Percentiles rank a stretch among this genome's conserved stretches.
phyloP scores from a whole-genome alignment of 768 basidiomycete species.

The Pulveroboletus sp. region DNA sequence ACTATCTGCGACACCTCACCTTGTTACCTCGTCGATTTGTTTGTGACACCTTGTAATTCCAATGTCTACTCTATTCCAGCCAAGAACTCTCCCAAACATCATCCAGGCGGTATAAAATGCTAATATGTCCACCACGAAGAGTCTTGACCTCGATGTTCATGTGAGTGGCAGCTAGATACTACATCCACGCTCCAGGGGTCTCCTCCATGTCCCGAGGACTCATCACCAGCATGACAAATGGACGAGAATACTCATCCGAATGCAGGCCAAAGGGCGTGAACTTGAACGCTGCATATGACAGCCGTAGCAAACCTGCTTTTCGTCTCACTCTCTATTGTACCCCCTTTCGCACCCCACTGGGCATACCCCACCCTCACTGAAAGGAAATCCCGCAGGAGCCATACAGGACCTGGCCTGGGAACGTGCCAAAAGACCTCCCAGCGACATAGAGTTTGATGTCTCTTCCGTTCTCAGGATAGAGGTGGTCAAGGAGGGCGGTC shows the following conservation, averaged over 20 bases:
- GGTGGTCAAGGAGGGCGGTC: constrained; percentile 43
- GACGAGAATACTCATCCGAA: constrained; percentile 43
- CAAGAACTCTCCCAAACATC: constrained; percentile 40
- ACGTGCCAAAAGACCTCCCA: constrained; percentile 52
- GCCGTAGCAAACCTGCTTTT: constrained; percentile 40
- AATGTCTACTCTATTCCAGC: constrained; percentile 11
- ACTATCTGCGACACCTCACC: constrained; percentile 17
- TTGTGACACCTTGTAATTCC: constrained; percentile 16
- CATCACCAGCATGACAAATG: constrained; percentile 43
- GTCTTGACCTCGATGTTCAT: constrained; percentile 38
- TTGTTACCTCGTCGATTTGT: constrained; percentile 18
- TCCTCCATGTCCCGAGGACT: constrained; percentile 38
- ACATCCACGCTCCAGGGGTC: constrained; percentile 39
- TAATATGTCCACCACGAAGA: constrained; percentile 48
- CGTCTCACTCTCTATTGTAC: constrained; percentile 39
- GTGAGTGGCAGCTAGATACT: constrained; percentile 47
- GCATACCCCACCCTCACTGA: constrained; percentile 30
- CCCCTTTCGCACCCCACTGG: constrained; percentile 39
- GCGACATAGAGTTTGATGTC: constrained; percentile 45
- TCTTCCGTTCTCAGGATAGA: constrained; percentile 38
- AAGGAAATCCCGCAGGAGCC: constrained; percentile 35
- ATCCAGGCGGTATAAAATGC: constrained; percentile 41
- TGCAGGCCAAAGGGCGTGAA: no score
- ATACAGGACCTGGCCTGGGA: constrained; percentile 53
- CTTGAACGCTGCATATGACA: constrained; percentile 40